Evolutionary conservation across 2,329 filamentous ascomycete species (phyloP).

Genomic region (Rachicladosporium sp.): DNA sequence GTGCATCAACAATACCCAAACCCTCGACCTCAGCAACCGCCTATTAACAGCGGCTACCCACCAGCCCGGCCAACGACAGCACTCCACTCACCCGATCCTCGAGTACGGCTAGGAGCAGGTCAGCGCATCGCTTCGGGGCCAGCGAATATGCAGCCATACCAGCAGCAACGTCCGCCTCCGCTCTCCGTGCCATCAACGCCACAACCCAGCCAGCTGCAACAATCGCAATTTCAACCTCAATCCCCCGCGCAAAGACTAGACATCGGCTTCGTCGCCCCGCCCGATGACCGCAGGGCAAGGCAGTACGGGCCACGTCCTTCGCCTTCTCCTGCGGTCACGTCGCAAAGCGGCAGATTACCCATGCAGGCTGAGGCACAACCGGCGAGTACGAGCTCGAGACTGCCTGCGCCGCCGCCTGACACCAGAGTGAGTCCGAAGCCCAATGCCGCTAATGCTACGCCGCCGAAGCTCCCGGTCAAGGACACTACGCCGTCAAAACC

Average conservation of each 20-base stretch:
- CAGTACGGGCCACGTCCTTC: constrained; percentile 4
- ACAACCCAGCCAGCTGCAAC: not conserved
- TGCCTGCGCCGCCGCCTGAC: no score
- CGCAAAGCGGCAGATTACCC: no score
- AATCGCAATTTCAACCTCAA: constrained; percentile 11
- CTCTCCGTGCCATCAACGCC: constrained; percentile 2
- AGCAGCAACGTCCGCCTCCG: constrained; percentile 4
- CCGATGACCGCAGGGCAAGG: constrained; percentile 30
- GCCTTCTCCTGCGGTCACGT: no score
- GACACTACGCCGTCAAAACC: constrained; percentile 12
- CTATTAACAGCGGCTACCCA: constrained; percentile 4
- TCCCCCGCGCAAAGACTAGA: constrained; percentile 18
- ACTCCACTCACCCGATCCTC: constrained; percentile 9
- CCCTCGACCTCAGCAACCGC: constrained; percentile 9
- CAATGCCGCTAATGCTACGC: no score
- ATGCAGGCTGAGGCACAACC: no score
- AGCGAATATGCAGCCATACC: constrained; percentile 10
- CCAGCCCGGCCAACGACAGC: constrained; percentile 1
- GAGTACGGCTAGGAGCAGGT: constrained; percentile 10
- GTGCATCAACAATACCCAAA: constrained; percentile 3
- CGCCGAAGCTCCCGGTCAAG: no score
- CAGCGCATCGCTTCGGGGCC: constrained; percentile 23
- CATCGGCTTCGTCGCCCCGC: constrained; percentile 30
- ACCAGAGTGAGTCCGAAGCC: no score
- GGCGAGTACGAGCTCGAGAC: no score